Evolutionary conservation across 2,329 filamentous ascomycete genomes (phyloP), one percentile per base, ranked within the genome.

Genomic region (Biscogniauxia sp.): DNA sequence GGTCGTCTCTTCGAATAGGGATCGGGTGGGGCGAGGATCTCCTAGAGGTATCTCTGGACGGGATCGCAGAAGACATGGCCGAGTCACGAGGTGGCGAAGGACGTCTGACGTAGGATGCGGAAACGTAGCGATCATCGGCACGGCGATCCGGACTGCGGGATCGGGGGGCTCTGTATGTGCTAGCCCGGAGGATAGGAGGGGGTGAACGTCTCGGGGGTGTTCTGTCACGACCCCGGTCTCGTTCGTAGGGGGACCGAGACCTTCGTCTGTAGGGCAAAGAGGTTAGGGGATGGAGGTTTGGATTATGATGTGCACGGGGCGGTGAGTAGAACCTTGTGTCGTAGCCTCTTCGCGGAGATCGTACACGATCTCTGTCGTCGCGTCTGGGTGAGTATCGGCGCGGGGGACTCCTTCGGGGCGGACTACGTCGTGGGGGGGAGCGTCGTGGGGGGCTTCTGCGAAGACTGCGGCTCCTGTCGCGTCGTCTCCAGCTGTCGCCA

Each of bases 201-300:
- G 79, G 74, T 3, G 77, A 76, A 54, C 78, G 74, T 59, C 78
- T 64, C 23, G 58, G 67, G 3, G 71, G 69, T 15, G 67, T 61
- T 58, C 72, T 68, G 25, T 73, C 70, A 60, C 75, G 77, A 26
- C 75, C 63, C 51, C 77, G 78, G 61, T 84, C 82, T 69, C 81
- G 76, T 49, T 77, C 77, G 60, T 78, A 79, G 1, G 84, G 83
- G 37, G 84, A 86, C 54, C 84, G 78, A 23, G 84, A 86, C 66
- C 84, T 77, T 63, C 82, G 78, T 72, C 82, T 83, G 64, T 64
- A 60, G 37, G 62, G 68, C 59, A 65, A 54, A 60, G 32, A 63
- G 58, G 68, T 70, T 67, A 72, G 70, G 67, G 68, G 68, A 50
- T 68, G 68, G 61, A 50, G 50, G 56, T 73, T 72, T 57, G 66